Base-by-base conservation (phyloP, 371 early-diverging fungal genomes). In the Mucor indicus region DNA sequence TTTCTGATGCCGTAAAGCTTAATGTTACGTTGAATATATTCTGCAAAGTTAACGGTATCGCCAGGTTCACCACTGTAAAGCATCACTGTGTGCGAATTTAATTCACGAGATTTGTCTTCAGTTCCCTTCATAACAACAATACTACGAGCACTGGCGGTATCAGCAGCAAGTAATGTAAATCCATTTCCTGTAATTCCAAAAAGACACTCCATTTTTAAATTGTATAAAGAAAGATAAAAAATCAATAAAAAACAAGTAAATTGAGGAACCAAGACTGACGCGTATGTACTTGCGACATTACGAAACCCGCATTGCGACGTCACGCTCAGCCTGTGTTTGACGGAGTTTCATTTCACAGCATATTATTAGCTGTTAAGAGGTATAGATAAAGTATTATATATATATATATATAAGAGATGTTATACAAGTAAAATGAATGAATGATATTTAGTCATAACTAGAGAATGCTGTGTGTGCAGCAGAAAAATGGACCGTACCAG, bases 131-230 rank as follows among this genome's bases (percentile, higher is more conserved):
- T 85, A 39, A 93, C 89, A 19, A 93, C 89, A 61, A 98, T 96
- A 43, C 92, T 92, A 30, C 89, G 87, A 29, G 88, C 85, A 7
- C 83, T 74, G 23, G 77, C 67, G 49, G 80, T 81, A 77, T 98
- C 98, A 36, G 90, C 79, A 12, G 93, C 94, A 22, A 91, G 78
- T 47, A 96, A 68, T 36, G 87, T 86, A 75, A 92, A 98, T 72
- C 94, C 96, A 72, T 93, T 92, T 50, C 97, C 97, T n/a, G 80
- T 79, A 51, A 98, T 87, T 51, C 94, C 97, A 59, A 98, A 83
- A 39, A 95, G 86, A 25, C 86, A 88, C 62, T 97, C 93, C 93
- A 92, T 93, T 37, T 25, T 69, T 50, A 32, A 9, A 33, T 15
- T 33, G 35, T 11, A 15, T 33, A 33, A 33, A 9, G 35, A 33